Base-by-base conservation (phyloP, 805 yeast species). In the Schwanniomyces pseudopolymorphus region DNA sequence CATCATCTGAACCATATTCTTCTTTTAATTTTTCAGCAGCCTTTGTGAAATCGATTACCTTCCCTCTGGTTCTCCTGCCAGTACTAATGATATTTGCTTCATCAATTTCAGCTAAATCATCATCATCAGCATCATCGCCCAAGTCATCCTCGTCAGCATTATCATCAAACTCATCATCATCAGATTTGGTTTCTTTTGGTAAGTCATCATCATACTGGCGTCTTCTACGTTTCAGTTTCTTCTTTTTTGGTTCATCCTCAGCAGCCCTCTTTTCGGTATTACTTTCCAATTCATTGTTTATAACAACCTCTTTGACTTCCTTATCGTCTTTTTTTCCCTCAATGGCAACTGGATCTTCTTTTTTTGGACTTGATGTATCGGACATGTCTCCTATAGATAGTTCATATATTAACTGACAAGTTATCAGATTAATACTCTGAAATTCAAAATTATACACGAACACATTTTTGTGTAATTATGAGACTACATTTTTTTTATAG, bases 61-160 rank as follows among this genome's bases (percentile, higher is more conserved):
- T 86, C 13, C 97, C 96, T 55, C 97, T 80, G 6, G 97, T 90
- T 74, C 97, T 87, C 68, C 96, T 78, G 11, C 95, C 94, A 14
- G 81, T 70, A n/a, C 85, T 77, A 53, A 89, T 89, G 62, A 90
- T 89, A 67, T 90, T 91, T 33, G 89, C 72, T 33, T 85, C 75
- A 60, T 88, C 96, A 54, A 90, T 87, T 66, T 86, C 96, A 28
- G 78, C 76, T 53, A 89, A 72, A 57, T 86, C 92, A 20, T 82
- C 90, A 17, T 76, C 83, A 13, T 82, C 88, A 17, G 80, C 89
- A 28, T 76, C 84, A 26, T 72, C 80, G 4, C 75, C 59, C 49
- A 79, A 80, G 14, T 62, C 78, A 4, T 63, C 72, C 11, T 60
- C 66, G 40, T 69, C 80, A 17, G 70, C 79, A 21, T 70, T 79